phyloP scores from a whole-genome alignment of 148 eudicot genomes.

The Rhododendron simsii region DNA sequence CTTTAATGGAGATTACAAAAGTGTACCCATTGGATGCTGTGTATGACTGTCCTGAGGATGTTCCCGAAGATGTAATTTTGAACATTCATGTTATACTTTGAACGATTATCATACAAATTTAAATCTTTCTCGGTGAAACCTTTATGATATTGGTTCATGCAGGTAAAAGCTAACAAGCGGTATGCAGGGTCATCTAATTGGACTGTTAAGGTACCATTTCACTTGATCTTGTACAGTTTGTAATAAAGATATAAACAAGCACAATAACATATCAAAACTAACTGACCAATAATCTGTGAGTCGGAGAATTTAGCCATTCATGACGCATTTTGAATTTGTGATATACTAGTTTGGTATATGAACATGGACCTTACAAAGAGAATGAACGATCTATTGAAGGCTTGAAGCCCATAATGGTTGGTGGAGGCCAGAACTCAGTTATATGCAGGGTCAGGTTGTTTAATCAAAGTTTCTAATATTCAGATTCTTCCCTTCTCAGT shows the following conservation, averaged over 20 bases:
- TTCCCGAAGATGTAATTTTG: conserved; percentile 83
- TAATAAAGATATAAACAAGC: background rate
- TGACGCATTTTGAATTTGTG: background rate
- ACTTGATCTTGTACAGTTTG: background rate
- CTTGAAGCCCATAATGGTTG: background rate
- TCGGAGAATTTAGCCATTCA: background rate
- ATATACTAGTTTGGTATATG: background rate
- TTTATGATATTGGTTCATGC: conserved; percentile 20
- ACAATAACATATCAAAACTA: background rate
- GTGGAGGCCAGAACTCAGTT: background rate
- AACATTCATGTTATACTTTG: background rate
- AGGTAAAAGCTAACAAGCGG: conserved; percentile 87
- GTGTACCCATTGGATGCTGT: conserved; percentile 97
- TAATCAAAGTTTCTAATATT: background rate
- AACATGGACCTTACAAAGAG: background rate
- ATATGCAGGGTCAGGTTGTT: background rate
- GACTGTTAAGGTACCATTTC: conserved; percentile 78
- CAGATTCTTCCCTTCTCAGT: background rate
- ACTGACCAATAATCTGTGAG: background rate
- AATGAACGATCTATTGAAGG: background rate
- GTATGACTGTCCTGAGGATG: conserved; percentile 87
- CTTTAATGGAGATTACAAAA: conserved; percentile 91
- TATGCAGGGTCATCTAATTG: conserved; percentile 89
- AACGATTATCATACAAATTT: background rate
- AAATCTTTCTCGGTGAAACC: background rate